Evolutionary conservation across 257 asterid genomes (phyloP).

Genomic region (Capsicum chinense): DNA sequence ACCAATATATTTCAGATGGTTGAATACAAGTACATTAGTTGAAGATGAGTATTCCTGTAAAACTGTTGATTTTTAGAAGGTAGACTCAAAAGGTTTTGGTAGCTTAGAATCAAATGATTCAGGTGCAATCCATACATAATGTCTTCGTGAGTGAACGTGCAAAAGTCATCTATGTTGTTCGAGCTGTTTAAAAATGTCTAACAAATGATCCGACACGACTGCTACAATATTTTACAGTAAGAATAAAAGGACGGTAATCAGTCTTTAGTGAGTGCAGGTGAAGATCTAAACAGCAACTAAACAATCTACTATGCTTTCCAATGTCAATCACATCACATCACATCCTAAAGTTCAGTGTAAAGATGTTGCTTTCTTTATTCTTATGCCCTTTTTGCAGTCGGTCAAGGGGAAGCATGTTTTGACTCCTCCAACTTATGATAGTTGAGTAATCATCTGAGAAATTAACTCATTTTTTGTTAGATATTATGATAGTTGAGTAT

Average conservation of each 20-base stretch:
- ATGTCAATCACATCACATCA: not conserved
- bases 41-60: too few relatives aligned
- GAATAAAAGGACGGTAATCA: too few relatives aligned
- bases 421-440: not conserved
- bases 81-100: not conserved
- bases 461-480: too few relatives aligned
- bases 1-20: too few relatives aligned
- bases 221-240: too few relatives aligned
- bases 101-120: not conserved
- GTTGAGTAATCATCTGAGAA: too few relatives aligned
- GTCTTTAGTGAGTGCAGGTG: too few relatives aligned
- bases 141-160: not conserved
- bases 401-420: too few relatives aligned
- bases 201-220: too few relatives aligned
- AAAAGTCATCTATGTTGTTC: not conserved
- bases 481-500: too few relatives aligned
- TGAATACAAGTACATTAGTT: too few relatives aligned
- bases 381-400: not conserved
- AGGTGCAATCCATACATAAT: not conserved
- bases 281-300: not conserved
- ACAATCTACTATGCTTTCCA: not conserved
- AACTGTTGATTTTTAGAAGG: too few relatives aligned
- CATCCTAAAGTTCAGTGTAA: not conserved
- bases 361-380: not conserved
- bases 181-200: not conserved